These are phyloP conservation scores for Conringia planisiliqua DNA, from an alignment of 345 rosid species.

Conservation along the genomic window DNA sequence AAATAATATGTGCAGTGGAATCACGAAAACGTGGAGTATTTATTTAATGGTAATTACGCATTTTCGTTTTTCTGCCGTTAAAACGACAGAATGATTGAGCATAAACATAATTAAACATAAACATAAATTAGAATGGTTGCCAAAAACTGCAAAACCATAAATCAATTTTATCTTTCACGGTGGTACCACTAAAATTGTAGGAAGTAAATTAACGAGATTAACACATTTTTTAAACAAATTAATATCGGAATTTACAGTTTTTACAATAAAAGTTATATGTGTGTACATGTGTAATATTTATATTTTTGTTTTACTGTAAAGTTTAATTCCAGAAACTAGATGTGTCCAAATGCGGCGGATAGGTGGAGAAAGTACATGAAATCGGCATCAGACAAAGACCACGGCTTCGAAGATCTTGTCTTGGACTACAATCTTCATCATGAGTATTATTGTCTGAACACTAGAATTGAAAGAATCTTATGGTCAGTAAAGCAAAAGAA, in stretches of 20 bases:
- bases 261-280: background rate
- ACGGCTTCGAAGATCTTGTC: constrained; percentile 64
- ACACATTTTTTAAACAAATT: background rate
- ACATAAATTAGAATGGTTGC: background rate
- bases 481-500: background rate
- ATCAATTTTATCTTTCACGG: background rate
- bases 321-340: constrained; percentile 47
- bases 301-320: constrained; percentile 36
- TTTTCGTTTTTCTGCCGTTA: background rate
- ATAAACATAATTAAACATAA: background rate
- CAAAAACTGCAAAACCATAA: background rate
- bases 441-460: background rate
- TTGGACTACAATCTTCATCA: constrained; percentile 34
- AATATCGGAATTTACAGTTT: background rate
- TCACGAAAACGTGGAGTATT: background rate
- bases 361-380: constrained; percentile 55
- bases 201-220: background rate
- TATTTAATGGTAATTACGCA: background rate
- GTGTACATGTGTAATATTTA: constrained; percentile 27
- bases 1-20: background rate
- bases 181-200: background rate
- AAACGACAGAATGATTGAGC: background rate
- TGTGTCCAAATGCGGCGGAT: constrained; percentile 60
- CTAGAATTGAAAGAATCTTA: background rate
- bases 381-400: constrained; percentile 84